Evolutionary conservation across 352 stramenopile genomes (phyloP).

Genomic region (Paralagenidium karlingii): DNA sequence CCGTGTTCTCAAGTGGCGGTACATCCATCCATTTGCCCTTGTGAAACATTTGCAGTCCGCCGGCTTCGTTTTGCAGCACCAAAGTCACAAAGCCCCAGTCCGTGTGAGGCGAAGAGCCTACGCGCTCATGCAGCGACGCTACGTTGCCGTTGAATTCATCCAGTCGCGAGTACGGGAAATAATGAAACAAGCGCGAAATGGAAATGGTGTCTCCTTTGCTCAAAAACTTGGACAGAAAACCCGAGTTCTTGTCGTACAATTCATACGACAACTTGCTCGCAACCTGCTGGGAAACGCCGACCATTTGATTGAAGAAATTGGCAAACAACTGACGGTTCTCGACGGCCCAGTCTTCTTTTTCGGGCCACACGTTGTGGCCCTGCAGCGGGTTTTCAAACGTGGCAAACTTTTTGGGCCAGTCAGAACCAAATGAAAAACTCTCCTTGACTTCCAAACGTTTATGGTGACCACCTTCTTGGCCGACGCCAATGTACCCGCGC

Average conservation of each 20-base stretch:
- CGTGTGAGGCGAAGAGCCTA: slow-evolving; percentile 28
- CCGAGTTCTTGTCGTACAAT: slow-evolving; percentile 31
- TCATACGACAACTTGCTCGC: slow-evolving; percentile 29
- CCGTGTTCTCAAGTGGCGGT: slow-evolving; percentile 47
- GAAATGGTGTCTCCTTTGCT: slow-evolving; percentile 62
- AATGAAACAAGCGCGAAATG: slow-evolving; percentile 78
- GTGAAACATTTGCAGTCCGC: slow-evolving; percentile 61
- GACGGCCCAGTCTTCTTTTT: slow-evolving; percentile 11
- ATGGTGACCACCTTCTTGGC: slow-evolving; percentile 64
- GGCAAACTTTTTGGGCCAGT: slow-evolving; percentile 23
- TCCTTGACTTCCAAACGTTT: slow-evolving; percentile 75
- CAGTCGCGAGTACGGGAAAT: slow-evolving; percentile 65
- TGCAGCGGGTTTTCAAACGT: slow-evolving; percentile 48
- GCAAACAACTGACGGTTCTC: slow-evolving; percentile 27
- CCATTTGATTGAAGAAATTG: slow-evolving; percentile 46
- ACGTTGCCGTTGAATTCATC: slow-evolving; percentile 62
- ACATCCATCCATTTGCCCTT: slow-evolving; percentile 55
- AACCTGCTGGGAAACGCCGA: slow-evolving; percentile 29
- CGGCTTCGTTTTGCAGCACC: slow-evolving; percentile 56
- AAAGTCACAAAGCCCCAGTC: slow-evolving; percentile 79
- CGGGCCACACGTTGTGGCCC: slow-evolving; percentile 57
- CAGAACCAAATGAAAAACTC: slow-evolving; percentile 71
- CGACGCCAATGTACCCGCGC: slow-evolving; percentile 65
- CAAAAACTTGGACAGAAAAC: slow-evolving; percentile 53
- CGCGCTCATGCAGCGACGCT: not conserved